Evolutionary conservation across 495 filamentous ascomycete genomes (phyloP).

Genomic region (Viridothelium virens): DNA sequence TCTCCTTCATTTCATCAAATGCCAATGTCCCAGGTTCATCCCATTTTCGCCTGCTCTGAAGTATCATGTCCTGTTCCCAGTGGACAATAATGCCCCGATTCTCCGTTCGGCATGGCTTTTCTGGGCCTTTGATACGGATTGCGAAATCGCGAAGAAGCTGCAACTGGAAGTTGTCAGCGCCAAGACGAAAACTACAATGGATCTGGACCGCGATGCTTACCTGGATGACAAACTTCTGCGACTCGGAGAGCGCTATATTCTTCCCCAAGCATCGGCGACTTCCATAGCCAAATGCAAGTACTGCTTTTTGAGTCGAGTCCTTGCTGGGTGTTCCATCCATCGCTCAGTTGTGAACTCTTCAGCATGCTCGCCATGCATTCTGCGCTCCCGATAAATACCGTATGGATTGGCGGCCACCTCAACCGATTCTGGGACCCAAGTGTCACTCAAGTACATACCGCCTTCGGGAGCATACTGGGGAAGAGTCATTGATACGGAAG

Average conservation of each 20-base stretch:
- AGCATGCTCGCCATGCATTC: conserved; percentile 30
- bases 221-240: not conserved
- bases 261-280: not conserved
- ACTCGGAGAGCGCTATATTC: not conserved
- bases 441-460: not conserved
- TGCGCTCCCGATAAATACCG: not conserved
- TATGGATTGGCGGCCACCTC: not conserved
- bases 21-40: too few species aligned
- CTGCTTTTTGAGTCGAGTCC: not conserved
- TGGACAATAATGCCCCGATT: not conserved
- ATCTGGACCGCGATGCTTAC: not conserved
- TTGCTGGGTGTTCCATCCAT: conserved; percentile 28
- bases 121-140: not conserved
- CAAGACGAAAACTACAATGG: not conserved
- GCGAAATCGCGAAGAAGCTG: not conserved
- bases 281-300: not conserved
- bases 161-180: not conserved
- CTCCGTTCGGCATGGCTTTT: not conserved
- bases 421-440: not conserved
- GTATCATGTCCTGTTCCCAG: not conserved
- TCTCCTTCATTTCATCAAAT: too few species aligned
- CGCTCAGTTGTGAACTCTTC: conserved; percentile 34
- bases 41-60: not conserved
- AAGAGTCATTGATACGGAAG: not conserved
- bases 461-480: not conserved